phyloP scores from a whole-genome alignment of 169 alveolate species.

The Eimeria tenella region DNA sequence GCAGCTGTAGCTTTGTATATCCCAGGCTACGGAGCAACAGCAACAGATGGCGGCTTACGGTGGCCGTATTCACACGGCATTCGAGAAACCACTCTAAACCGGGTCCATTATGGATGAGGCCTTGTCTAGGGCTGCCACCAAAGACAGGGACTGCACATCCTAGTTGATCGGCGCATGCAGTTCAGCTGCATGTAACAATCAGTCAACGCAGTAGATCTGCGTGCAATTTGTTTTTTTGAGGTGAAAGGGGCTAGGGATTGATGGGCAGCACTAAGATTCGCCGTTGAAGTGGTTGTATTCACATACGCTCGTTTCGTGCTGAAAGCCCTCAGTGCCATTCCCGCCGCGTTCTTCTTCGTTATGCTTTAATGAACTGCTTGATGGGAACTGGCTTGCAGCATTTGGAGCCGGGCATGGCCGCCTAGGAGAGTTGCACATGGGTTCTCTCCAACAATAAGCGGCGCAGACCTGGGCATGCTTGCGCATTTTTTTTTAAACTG shows the following conservation, averaged over 20 bases:
- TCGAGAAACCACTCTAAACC: no score
- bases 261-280: conserved; percentile 15
- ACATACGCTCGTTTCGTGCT: not conserved
- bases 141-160: not conserved
- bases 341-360: not conserved
- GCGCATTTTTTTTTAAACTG: conserved; percentile 37
- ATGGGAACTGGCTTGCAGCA: conserved; percentile 21
- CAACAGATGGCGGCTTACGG: no score
- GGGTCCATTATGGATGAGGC: not conserved
- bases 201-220: not conserved
- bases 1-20: no score
- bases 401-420: not conserved
- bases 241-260: conserved; percentile 21
- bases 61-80: no score
- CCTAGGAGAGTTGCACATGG: not conserved
- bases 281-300: not conserved
- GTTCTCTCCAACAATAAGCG: not conserved
- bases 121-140: not conserved
- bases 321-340: not conserved
- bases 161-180: not conserved
- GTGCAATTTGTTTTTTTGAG: not conserved
- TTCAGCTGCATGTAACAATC: not conserved
- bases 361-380: conserved; percentile 2
- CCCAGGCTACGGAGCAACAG: no score
- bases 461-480: conserved; percentile 19